These are phyloP conservation scores for Tetrapisispora taiwanensis DNA, from an alignment of 805 yeast genomes.

Conservation along the genomic window DNA sequence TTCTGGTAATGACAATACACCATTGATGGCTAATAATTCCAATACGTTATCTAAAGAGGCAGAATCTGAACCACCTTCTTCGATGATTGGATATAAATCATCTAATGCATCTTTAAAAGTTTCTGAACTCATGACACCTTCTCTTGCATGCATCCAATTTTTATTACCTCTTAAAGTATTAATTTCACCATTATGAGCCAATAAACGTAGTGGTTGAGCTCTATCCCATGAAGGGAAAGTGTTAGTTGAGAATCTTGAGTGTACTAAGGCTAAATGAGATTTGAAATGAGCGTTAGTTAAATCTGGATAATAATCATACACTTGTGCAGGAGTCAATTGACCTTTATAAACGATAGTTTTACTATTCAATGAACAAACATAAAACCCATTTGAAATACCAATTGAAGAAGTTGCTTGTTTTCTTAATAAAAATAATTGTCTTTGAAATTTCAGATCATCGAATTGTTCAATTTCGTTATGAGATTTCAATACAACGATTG, in stretches of 20 bases:
- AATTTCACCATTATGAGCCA: slow-evolving; percentile 98
- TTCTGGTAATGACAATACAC: slow-evolving; percentile 86
- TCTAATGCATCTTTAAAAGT: slow-evolving; percentile 88
- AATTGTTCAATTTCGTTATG: slow-evolving; percentile 1
- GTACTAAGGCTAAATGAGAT: slow-evolving; percentile 92
- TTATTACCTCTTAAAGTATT: slow-evolving; percentile 95
- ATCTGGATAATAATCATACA: slow-evolving; percentile 89
- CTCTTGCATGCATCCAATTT: slow-evolving; percentile 98
- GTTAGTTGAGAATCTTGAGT: slow-evolving; percentile 94
- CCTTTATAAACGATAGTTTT: slow-evolving; percentile 94
- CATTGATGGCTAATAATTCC: slow-evolving; percentile 84
- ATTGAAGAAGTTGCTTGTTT: slow-evolving; percentile 85
- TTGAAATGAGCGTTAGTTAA: slow-evolving; percentile 83
- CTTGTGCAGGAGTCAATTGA: slow-evolving; percentile 93
- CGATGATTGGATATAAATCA: slow-evolving; percentile 85
- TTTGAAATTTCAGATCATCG: slow-evolving; percentile 45
- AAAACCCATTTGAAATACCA: slow-evolving; percentile 95
- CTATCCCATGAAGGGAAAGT: slow-evolving; percentile 99
- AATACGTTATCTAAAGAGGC: slow-evolving; percentile 95
- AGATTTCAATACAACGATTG: slow-evolving; percentile 61
- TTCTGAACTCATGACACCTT: slow-evolving; percentile 86
- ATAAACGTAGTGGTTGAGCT: slow-evolving; percentile 95
- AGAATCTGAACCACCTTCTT: slow-evolving; percentile 97
- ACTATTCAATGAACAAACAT: slow-evolving; percentile 84
- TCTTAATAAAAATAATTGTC: slow-evolving; percentile 73